A percentile compares a stretch with the other conserved stretches of the same genome.
phyloP scores from a whole-genome alignment of 805 yeast species.

The Spathaspora sp. region DNA sequence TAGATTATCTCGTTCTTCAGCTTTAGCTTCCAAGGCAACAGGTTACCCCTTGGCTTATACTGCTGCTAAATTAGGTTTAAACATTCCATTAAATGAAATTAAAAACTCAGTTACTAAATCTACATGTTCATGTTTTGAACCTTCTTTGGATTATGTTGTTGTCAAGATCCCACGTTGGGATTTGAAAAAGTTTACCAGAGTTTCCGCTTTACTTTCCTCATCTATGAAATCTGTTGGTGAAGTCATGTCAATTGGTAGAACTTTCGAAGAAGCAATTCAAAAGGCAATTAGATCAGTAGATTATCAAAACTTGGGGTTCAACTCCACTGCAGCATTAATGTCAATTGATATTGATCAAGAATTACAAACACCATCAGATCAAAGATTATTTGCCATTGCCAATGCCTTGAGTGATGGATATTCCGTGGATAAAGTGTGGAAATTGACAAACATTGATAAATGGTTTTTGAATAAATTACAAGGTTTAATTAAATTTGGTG shows the following conservation, averaged over 20 bases:
- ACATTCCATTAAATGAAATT: slow-evolving; percentile 87
- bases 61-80: slow-evolving; percentile 94
- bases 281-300: slow-evolving; percentile 96
- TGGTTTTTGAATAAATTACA: slow-evolving; percentile 92
- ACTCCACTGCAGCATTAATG: slow-evolving; percentile 77
- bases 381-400: slow-evolving; percentile 93
- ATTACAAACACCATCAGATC: slow-evolving; percentile 95
- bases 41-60: slow-evolving; percentile 98
- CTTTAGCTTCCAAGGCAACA: slow-evolving; percentile 97
- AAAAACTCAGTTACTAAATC: slow-evolving; percentile 90
- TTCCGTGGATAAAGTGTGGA: slow-evolving; percentile 88
- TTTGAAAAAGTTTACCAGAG: slow-evolving; percentile 90
- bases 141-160: slow-evolving; percentile 93
- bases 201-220: slow-evolving; percentile 80
- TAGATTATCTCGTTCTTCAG: slow-evolving; percentile 96
- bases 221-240: slow-evolving; percentile 99
- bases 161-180: slow-evolving; percentile 99
- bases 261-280: slow-evolving; percentile 96
- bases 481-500: slow-evolving; percentile 70
- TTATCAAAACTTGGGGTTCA: slow-evolving; percentile 93
- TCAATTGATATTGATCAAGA: slow-evolving; percentile 90
- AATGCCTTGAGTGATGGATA: slow-evolving; percentile 88
- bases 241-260: slow-evolving; percentile 96
- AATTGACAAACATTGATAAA: slow-evolving; percentile 85
- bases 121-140: slow-evolving; percentile 96